Evolutionary conservation across 192 early-diverging fungal genomes (phyloP).

Genomic region (Geranomyces michiganensis): DNA sequence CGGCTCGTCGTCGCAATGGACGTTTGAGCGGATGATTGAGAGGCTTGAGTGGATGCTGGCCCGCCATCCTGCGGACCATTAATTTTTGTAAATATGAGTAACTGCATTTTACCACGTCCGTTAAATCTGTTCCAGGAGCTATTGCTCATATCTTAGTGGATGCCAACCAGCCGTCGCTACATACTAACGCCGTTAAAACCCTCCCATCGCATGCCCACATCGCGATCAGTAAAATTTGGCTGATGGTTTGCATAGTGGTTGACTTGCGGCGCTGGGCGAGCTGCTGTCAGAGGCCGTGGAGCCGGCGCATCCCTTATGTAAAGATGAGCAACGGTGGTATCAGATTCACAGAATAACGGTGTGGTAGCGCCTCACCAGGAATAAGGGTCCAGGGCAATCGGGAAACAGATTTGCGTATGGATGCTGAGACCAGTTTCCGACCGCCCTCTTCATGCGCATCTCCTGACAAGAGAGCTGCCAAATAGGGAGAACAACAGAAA

Average conservation of each 20-base stretch:
- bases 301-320: neutral
- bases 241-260: constrained; percentile 24
- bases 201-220: constrained; percentile 20
- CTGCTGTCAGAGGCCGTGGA: neutral
- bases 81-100: no score
- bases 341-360: neutral
- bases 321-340: neutral
- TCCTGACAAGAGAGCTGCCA: neutral
- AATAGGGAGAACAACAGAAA: neutral
- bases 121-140: no score
- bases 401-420: neutral
- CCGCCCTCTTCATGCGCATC: neutral
- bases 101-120: no score
- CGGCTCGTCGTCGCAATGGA: no score
- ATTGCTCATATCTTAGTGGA: no score
- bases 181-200: constrained; percentile 18
- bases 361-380: no score
- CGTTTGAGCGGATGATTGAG: no score
- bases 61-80: no score
- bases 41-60: no score
- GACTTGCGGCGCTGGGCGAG: neutral
- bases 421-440: neutral
- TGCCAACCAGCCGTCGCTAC: neutral
- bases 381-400: no score
- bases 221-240: constrained; percentile 18